phyloP scores from a whole-genome alignment of 768 basidiomycete species.

The Tulasnella sp. region DNA sequence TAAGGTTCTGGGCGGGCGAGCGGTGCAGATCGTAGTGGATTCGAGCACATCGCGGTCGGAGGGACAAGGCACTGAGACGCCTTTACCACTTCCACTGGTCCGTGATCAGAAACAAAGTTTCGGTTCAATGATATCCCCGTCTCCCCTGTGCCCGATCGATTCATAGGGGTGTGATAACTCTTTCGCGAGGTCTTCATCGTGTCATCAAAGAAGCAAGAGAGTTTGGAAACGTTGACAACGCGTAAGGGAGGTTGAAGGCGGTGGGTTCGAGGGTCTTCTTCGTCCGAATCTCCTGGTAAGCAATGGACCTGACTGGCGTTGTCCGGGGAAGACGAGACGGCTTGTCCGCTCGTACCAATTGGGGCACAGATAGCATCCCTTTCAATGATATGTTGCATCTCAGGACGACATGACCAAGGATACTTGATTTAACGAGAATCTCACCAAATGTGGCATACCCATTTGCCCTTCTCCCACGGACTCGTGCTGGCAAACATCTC shows the following conservation, averaged over 20 bases:
- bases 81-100: too few relatives aligned
- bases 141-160: too few relatives aligned
- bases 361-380: slow-evolving; percentile 13
- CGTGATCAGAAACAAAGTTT: too few relatives aligned
- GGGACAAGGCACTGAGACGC: too few relatives aligned
- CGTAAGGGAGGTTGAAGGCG: slow-evolving; percentile 14
- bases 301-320: neutral
- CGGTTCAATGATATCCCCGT: too few relatives aligned
- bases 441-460: slow-evolving; percentile 13
- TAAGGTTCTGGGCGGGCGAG: neutral
- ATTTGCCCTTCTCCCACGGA: slow-evolving; percentile 12
- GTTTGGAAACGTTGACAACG: slow-evolving; percentile 13
- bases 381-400: neutral
- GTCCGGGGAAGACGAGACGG: neutral
- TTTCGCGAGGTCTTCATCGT: too few relatives aligned
- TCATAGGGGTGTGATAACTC: too few relatives aligned
- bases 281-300: neutral
- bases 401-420: too few relatives aligned
- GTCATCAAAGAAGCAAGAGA: slow-evolving; percentile 5
- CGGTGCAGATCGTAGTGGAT: neutral
- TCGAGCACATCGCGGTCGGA: too few relatives aligned
- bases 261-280: slow-evolving; percentile 2
- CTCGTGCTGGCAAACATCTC: slow-evolving; percentile 9
- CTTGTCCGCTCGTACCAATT: neutral
- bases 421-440: neutral